Base-by-base conservation (phyloP, 805 yeast species). In the Metschnikowia bowlesiae region DNA sequence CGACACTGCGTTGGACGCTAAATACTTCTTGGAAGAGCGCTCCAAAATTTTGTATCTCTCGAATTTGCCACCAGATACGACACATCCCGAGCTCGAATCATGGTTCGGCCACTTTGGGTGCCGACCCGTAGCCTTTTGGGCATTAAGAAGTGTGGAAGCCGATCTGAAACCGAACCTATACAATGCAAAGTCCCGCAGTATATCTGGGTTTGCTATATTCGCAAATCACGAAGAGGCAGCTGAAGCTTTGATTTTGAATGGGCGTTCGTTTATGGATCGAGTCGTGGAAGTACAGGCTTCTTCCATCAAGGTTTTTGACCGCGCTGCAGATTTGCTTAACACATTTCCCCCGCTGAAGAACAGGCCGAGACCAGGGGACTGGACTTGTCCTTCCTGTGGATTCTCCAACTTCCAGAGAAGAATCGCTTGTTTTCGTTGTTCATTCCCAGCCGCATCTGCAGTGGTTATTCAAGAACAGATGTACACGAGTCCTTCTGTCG, bases 371-470 rank as follows among this genome's bases (percentile, higher is more conserved):
- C 97, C 97, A 0, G 97, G 97, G 18, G 97, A 91, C 65, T 91
- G 97, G 97, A 88, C 87, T n/a, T 91, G 97, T 67, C 96, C 96
- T 28, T 84, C 91, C 6, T 91, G 97, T 74, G 96, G 97, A 0
- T 91, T 91, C 62, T 87, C 96, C 26, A 91, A 91, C 67, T 91
- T 91, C 70, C 97, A 91, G 69, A 80, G 97, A 61, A 79, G 97
- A 67, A 87, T 95, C 2, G 95, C 95, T 2, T 91, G 97, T 68
- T 89, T 91, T 75, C 77, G 97, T 55, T 91, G 97, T 65, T 85
- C 92, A 2, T 89, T 86, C 69, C 96, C 96, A 6, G 88, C 89
- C 8, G 75, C 88, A 9, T 75, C 87, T 39, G 88, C 89, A 6
- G 83, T 80, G 26, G 78, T 88, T 6, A 76, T 83, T 52, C 88